These are phyloP conservation scores for Neofusicoccum parvum DNA, from an alignment of 2,329 filamentous ascomycete species.

Conservation along the genomic window DNA sequence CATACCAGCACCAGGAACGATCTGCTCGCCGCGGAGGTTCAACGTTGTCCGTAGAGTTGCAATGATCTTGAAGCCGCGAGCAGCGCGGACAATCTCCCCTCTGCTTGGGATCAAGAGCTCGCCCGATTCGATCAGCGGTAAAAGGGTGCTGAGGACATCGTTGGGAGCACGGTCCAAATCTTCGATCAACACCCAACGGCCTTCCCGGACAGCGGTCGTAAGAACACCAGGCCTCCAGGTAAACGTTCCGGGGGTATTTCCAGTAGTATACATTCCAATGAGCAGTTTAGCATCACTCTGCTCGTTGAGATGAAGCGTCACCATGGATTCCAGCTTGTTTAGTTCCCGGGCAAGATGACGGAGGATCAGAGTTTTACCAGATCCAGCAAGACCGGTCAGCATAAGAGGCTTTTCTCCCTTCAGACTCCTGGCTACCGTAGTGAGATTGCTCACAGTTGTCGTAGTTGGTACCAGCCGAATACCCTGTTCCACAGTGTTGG, in stretches of 20 bases:
- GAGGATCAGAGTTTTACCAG: conserved; percentile 86
- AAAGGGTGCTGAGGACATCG: conserved; percentile 88
- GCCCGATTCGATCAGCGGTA: conserved; percentile 90
- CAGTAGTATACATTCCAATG: conserved; percentile 90
- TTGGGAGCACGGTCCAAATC: conserved; percentile 93
- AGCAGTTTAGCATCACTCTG: conserved; percentile 98
- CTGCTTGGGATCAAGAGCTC: conserved; percentile 88
- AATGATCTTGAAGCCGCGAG: conserved; percentile 84
- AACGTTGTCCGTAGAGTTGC: conserved; percentile 79
- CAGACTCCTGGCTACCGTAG: conserved; percentile 67
- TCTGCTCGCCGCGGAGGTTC: conserved; percentile 70
- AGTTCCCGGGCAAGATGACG: conserved; percentile 80
- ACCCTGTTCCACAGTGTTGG: neutral
- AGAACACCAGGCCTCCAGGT: conserved; percentile 90
- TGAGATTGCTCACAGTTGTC: conserved; percentile 74
- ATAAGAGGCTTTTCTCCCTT: conserved; percentile 72
- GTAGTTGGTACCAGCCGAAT: conserved; percentile 60
- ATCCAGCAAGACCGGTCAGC: conserved; percentile 79
- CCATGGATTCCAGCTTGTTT: conserved; percentile 77
- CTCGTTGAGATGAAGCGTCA: conserved; percentile 94
- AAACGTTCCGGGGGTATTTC: conserved; percentile 84
- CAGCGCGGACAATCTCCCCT: conserved; percentile 81
- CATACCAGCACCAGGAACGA: conserved; percentile 67
- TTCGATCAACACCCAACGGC: conserved; percentile 95
- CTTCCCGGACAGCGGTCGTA: conserved; percentile 90